Conservation (phyloP, 495 filamentous ascomycete genomes). For the Articulospora tetracladia region DNA sequence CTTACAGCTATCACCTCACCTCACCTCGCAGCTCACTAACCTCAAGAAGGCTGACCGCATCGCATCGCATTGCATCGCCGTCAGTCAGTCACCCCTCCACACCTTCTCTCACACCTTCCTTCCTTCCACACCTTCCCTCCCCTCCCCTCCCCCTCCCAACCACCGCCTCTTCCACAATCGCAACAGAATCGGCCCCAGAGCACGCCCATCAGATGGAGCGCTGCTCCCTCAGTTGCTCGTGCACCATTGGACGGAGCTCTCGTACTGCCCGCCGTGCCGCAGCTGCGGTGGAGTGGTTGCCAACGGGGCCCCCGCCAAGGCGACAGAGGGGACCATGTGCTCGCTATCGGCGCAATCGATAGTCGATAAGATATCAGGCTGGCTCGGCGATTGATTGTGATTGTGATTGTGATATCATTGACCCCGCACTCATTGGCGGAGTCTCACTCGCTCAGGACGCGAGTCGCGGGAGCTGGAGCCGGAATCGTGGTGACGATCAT, state of each 20-base stretch:
- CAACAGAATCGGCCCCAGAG: too few relatives aligned
- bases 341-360: not conserved
- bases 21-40: not conserved
- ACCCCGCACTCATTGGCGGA: conserved; percentile 8
- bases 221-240: too few relatives aligned
- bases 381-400: too few relatives aligned
- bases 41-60: not conserved
- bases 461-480: not conserved
- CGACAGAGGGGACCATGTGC: not conserved
- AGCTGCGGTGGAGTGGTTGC: not conserved
- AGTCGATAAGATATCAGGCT: too few relatives aligned
- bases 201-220: too few relatives aligned
- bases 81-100: too few relatives aligned
- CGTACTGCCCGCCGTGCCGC: not conserved
- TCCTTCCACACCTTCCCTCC: not conserved
- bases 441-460: not conserved
- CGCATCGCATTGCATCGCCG: not conserved
- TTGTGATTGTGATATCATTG: conserved; percentile 8
- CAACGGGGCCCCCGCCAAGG: not conserved
- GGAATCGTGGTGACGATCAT: too few relatives aligned
- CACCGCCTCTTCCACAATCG: too few relatives aligned
- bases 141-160: not conserved
- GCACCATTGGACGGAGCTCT: too few relatives aligned
- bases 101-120: not conserved
- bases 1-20: not conserved